Evolutionary conservation across 257 asterid species (phyloP).

Genomic region (Oldenlandia corymbosa): DNA sequence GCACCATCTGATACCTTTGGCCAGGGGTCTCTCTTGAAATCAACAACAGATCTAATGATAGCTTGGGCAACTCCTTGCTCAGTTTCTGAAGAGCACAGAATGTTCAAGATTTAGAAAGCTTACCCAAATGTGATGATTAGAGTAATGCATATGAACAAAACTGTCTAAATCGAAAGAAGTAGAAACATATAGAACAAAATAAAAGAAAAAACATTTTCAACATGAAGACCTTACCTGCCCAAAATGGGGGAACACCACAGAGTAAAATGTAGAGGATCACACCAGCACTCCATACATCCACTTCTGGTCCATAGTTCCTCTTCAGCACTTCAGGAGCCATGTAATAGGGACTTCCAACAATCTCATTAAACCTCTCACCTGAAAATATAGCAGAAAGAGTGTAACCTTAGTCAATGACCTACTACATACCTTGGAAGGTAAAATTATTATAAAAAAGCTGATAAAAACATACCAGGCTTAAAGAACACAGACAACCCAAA

Average conservation of each 20-base stretch:
- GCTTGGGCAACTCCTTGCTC: conserved; percentile 55
- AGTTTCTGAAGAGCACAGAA: conserved; percentile 29
- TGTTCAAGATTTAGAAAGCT: not conserved
- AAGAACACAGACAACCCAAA: conserved; percentile 43
- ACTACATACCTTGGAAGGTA: not conserved
- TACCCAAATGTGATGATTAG: not conserved
- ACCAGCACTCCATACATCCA: conserved; percentile 55
- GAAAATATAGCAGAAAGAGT: not conserved
- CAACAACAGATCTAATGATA: conserved; percentile 43
- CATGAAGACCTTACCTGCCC: conserved; percentile 35
- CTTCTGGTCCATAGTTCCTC: conserved; percentile 47
- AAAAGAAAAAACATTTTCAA: not conserved
- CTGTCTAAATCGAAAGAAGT: not conserved
- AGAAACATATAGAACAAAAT: not conserved
- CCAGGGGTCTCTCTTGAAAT: conserved; percentile 49
- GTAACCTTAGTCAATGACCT: not conserved
- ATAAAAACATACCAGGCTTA: conserved; percentile 32
- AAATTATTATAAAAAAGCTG: not conserved
- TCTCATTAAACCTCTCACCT: conserved; percentile 42
- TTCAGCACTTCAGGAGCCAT: conserved; percentile 54
- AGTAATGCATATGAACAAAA: not conserved
- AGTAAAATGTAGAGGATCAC: conserved; percentile 46
- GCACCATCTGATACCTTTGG: conserved; percentile 48
- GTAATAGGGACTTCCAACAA: conserved; percentile 49
- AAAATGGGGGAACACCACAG: conserved; percentile 49